Percentiles rank a stretch among this genome's conserved stretches.
phyloP scores from a whole-genome alignment of 1,284 basidiomycete species.

The Cerioporus squamosus region DNA sequence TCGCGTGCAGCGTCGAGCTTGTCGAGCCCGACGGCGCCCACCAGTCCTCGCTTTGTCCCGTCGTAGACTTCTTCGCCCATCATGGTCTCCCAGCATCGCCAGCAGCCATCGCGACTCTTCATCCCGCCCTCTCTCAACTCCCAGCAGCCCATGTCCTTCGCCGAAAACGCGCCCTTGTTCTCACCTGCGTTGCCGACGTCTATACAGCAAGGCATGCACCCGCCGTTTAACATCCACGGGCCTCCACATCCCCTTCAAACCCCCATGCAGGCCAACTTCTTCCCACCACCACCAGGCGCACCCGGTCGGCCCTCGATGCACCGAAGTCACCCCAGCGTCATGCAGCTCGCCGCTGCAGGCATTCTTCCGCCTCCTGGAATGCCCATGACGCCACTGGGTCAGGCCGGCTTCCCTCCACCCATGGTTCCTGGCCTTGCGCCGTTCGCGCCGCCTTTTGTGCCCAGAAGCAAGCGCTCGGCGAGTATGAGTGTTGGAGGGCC shows the following conservation, averaged over 20 bases:
- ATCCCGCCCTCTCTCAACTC: slow-evolving; percentile 38
- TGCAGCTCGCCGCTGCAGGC: slow-evolving; percentile 58
- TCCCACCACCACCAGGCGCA: slow-evolving; percentile 49
- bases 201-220: slow-evolving; percentile 60
- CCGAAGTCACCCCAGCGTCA: slow-evolving; percentile 62
- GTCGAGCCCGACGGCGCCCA: slow-evolving; percentile 1
- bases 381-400: slow-evolving; percentile 64
- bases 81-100: slow-evolving; percentile 33
- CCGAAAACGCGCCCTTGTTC: slow-evolving; percentile 49
- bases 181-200: slow-evolving; percentile 69
- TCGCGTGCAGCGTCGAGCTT: slow-evolving; percentile 9
- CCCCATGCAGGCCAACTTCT: slow-evolving; percentile 71
- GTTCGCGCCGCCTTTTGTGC: slow-evolving; percentile 51
- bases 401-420: slow-evolving; percentile 56
- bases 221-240: slow-evolving; percentile 48
- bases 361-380: slow-evolving; percentile 59
- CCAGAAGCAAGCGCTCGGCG: slow-evolving; percentile 60
- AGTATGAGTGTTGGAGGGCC: slow-evolving; percentile 76
- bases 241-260: slow-evolving; percentile 56
- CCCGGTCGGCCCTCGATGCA: slow-evolving; percentile 55
- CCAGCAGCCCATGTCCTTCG: slow-evolving; percentile 37
- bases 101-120: slow-evolving; percentile 39
- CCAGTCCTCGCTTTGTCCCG: background rate
- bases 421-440: slow-evolving; percentile 49
- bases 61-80: background rate